Evolutionary conservation across 345 rosid species (phyloP).

Genomic region (Citrus glauca): DNA sequence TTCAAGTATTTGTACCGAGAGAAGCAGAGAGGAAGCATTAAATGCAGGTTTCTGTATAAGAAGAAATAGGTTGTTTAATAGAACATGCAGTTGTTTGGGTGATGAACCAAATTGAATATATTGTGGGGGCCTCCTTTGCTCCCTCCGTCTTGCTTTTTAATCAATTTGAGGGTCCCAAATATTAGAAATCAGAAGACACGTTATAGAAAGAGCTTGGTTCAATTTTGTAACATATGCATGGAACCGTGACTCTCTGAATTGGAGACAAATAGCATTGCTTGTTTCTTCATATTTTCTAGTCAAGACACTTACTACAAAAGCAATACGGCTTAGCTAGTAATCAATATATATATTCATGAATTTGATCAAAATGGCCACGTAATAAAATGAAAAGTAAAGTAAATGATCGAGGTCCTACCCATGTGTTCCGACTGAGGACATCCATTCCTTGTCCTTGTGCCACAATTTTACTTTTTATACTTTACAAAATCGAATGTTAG

Average conservation of each 20-base stretch:
- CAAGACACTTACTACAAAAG: background rate
- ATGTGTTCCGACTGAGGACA: constrained; percentile 29
- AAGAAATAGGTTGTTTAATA: constrained; percentile 30
- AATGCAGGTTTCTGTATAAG: constrained; percentile 44
- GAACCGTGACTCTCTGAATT: background rate
- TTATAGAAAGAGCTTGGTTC: background rate
- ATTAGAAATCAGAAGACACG: background rate
- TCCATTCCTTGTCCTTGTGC: constrained; percentile 29
- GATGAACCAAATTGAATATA: constrained; percentile 35
- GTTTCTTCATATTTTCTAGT: background rate
- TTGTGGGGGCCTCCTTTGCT: constrained; percentile 33
- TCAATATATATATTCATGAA: background rate
- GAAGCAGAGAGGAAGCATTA: constrained; percentile 36
- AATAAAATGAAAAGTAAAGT: background rate
- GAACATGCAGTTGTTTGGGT: constrained; percentile 60
- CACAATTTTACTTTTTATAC: constrained; percentile 6
- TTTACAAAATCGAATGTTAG: background rate
- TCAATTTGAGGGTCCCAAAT: constrained; percentile 13
- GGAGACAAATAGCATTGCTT: constrained; percentile 1
- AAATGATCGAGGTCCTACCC: constrained; percentile 28
- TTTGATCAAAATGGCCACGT: background rate
- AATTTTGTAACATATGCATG: constrained; percentile 4
- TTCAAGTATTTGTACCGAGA: constrained; percentile 30
- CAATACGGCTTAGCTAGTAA: background rate
- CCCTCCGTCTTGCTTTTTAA: constrained; percentile 13